Base-by-base conservation (phyloP, 140 eudicot species). In the Bidens hawaiensis region DNA sequence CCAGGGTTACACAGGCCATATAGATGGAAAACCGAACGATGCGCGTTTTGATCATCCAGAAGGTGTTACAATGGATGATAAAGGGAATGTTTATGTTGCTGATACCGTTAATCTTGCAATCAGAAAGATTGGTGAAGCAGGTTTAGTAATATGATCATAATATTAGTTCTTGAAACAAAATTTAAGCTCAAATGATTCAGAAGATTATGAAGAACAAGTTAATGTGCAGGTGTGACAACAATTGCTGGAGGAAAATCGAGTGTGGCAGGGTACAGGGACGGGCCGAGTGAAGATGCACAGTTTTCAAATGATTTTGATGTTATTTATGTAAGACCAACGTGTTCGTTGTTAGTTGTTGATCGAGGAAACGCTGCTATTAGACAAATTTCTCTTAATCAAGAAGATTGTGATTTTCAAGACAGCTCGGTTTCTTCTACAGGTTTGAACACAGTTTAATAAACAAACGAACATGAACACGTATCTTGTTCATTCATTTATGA, bases 281-380 rank as follows among this genome's bases (percentile, higher is more conserved):
- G 99, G 31, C 96, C 99, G 26, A 85, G 96, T 73, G 99, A 88
- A 72, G 93, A 82, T 75, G 99, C 99, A 41, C 85, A 93, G 62
- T 93, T 93, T 73, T 93, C 96, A 61, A 60, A 63, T 61, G 96
- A 88, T 75, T 88, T 93, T 71, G 99, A 93, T 67, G 89, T 88
- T 56, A 64, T 93, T 64, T 93, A 94, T 79, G 90, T 88, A 41
- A 83, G 88, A 25, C 84, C 95, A 16, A 94, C 99, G 6, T 94
- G 99, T 68, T 94, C 97, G 1, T 73, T 94, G 58, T 64, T 94
- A 57, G 99, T 94, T 77, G 75, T 94, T 73, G 99, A 94, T 65
- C 81, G 97, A 71, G 99, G 99, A 45, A 88, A 94, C 78, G 97
- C 99, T 50, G 99, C 99, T 27, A 90, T 94, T 77, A 75, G 99